Evolutionary conservation across 345 rosid genomes (phyloP), one percentile per base, ranked within the genome.

Genomic region (Hypericum perforatum): DNA sequence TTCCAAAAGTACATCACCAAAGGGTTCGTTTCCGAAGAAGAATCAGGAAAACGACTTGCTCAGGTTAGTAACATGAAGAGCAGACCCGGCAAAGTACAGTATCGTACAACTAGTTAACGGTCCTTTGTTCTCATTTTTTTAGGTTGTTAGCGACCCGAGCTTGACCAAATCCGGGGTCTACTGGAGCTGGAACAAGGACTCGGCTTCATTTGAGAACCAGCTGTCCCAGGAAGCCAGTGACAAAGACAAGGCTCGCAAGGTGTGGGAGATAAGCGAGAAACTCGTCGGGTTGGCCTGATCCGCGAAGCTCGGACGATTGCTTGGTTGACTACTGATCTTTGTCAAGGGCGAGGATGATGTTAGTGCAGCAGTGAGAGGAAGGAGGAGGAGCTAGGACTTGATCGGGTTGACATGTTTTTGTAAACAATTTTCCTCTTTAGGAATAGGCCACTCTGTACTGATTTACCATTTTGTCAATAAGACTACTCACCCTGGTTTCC

Each of bases 1-100:
- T 92, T 92, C 79, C 98, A 92, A 54, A 92, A 85, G 77, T 92
- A 85, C 74, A 85, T 92, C 56, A 92, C 96, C 54, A 92, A 92
- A 76, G 98, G 98, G 41, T 92, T 36, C 29, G 96, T 88, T 36
- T 92, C 98, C 9, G 96, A 88, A 64, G 87, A 80, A 0, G 98
- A 92, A 63, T 71, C 98, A 0, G 96, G 98, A 8, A 82, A 92
- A 73, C 80, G 98, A 75, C 82, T 85, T 52, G 95, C 94, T 62
- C 96, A 92, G 95, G 98, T 91, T 22, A 1, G 32, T 57, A 46
- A 50, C 8, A 15, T 47, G 32, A 50, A 6, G n/a, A 51, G 36
- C 11, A 15, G 16, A 6, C 15, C 8, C 12, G 0, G 9, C 9
- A 0, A 11, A 0, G 13, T 39, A 14, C 10, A 53, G 43, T 1